Conservation (phyloP, 2,329 filamentous ascomycete genomes). For the Alternaria sp. region DNA sequence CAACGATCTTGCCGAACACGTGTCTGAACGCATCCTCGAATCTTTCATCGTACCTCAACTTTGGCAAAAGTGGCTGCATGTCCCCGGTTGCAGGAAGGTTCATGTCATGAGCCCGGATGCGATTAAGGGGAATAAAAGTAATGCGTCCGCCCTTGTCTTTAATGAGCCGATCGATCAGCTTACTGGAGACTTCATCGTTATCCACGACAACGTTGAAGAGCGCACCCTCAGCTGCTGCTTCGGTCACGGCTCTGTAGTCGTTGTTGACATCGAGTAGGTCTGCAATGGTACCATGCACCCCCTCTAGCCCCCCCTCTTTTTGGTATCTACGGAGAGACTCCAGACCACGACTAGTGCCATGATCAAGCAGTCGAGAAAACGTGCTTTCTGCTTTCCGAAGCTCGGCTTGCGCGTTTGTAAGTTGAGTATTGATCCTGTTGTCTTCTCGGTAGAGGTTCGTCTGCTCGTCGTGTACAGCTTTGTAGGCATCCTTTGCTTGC, state of each 20-base stretch:
- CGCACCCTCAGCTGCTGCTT: conserved; percentile 90
- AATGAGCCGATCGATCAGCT: conserved; percentile 79
- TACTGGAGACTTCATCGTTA: conserved; percentile 83
- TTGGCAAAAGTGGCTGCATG: conserved; percentile 84
- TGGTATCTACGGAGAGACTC: conserved; percentile 86
- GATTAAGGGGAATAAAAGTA: conserved; percentile 92
- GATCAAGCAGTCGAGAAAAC: conserved; percentile 86
- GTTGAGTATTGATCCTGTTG: conserved; percentile 80
- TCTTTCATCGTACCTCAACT: conserved; percentile 76
- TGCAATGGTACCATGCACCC: conserved; percentile 89
- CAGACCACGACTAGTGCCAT: conserved; percentile 82
- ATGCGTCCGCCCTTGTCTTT: conserved; percentile 82
- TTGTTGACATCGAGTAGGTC: conserved; percentile 90
- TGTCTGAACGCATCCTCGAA: conserved; percentile 90
- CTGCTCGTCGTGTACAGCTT: conserved; percentile 82
- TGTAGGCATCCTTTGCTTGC: conserved; percentile 76
- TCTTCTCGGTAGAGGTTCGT: conserved; percentile 89
- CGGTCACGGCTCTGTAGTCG: conserved; percentile 84
- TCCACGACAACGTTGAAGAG: conserved; percentile 97
- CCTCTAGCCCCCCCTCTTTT: conserved; percentile 77
- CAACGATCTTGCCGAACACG: conserved; percentile 93
- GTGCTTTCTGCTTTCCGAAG: conserved; percentile 77
- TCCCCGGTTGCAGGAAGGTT: conserved; percentile 87
- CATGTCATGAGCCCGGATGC: conserved; percentile 71
- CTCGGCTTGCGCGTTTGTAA: conserved; percentile 77